Base-by-base conservation (phyloP, 495 filamentous ascomycete species). In the Penicillium arizonense region DNA sequence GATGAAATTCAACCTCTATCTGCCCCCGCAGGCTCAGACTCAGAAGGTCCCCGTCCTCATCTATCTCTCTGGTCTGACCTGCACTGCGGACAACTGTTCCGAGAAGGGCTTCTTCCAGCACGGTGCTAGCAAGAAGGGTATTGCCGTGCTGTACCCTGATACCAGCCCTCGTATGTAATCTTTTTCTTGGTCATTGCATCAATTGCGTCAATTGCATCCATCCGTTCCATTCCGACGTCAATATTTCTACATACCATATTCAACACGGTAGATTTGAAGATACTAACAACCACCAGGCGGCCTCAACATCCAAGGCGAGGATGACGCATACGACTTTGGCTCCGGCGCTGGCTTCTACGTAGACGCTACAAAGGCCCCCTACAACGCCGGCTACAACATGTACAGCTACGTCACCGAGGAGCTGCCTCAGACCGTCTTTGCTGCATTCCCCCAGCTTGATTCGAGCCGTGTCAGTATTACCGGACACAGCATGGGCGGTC, bases 21-120 rank as follows among this genome's bases (percentile, higher is more conserved):
- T 88, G 10, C 85, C 85, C 12, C 82, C 83, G 0, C 74, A 84
- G 62, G 82, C 81, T 28, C 49, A 64, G 10, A 51, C 75, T 18
- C 58, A 74, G 47, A 90, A 87, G 61, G 82, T 89, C 11, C 95
- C 94, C 24, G 81, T 97, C 2, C 75, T 98, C n/a, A 84, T 97
- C 70, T 98, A 94, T 71, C 85, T 98, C 55, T 91, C 93, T 13
- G 94, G 94, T 24, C 75, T 98, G 34, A 97, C 95, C 52, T 98
- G 94, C 77, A 92, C 92, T 0, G 91, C 88, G 13, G 91, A 97
- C 55, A 98, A 98, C 75, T 91, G 91, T 70, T 82, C 91, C 30
- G 95, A 98, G 69, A 98, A 97, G 71, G 93, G 57, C 34, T 96
- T 96, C 77, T 89, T 98, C 73, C 92, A 97, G 67, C 82, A 87